Conservation (phyloP, 805 yeast genomes). For the Ogataea thermomethanolica region DNA sequence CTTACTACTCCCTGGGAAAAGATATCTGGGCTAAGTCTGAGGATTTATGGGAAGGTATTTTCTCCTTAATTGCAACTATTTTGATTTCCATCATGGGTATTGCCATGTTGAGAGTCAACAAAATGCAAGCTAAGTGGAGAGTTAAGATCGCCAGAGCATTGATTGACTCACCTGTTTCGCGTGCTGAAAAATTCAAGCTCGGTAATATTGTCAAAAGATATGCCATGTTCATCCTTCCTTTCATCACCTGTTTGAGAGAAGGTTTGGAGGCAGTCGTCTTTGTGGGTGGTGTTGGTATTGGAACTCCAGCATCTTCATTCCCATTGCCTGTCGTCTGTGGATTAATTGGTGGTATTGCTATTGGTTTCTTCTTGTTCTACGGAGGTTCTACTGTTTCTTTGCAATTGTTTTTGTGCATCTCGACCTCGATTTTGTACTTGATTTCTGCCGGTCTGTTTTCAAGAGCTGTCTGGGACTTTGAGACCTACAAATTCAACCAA, state of each 20-base stretch:
- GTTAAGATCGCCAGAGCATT: conserved; percentile 86
- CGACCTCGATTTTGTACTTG: conserved; percentile 85
- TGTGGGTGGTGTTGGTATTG: conserved; percentile 91
- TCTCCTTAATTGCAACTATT: conserved; percentile 83
- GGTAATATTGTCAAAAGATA: conserved; percentile 66
- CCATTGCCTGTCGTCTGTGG: conserved; percentile 94
- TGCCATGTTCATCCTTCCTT: conserved; percentile 85
- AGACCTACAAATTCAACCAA: conserved; percentile 58
- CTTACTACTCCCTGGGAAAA: conserved; percentile 73
- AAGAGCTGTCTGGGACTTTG: conserved; percentile 89
- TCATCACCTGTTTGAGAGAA: conserved; percentile 89
- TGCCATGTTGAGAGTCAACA: conserved; percentile 92
- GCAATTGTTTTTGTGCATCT: conserved; percentile 80
- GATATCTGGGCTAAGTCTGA: conserved; percentile 87
- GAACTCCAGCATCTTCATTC: conserved; percentile 53
- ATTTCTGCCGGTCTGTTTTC: conserved; percentile 92
- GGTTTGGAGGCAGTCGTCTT: conserved; percentile 96
- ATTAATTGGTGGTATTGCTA: conserved; percentile 67
- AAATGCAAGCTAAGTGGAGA: conserved; percentile 97
- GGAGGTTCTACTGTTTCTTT: conserved; percentile 82
- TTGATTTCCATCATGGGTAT: conserved; percentile 93
- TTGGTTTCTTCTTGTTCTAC: conserved; percentile 71
- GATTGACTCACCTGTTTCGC: conserved; percentile 51
- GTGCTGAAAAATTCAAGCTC: conserved; percentile 49
- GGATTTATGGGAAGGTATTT: conserved; percentile 96